phyloP scores from a whole-genome alignment of 345 rosid species.

The Raphanus raphanistrum region DNA sequence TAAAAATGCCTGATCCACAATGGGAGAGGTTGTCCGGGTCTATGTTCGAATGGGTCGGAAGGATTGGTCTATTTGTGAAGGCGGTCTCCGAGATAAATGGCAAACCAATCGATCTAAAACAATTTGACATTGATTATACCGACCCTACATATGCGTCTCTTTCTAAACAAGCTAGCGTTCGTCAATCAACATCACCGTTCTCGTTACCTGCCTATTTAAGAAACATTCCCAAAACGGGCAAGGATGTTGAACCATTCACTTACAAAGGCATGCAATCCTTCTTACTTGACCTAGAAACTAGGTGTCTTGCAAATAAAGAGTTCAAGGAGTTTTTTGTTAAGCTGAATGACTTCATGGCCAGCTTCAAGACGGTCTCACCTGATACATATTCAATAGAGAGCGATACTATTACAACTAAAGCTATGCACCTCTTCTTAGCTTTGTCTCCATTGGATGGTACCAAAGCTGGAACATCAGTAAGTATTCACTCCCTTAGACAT shows the following conservation, averaged over 20 bases:
- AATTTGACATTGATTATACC: background rate
- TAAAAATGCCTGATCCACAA: background rate
- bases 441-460: background rate
- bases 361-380: background rate
- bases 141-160: background rate
- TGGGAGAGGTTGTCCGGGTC: slow-evolving; percentile 3
- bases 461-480: background rate
- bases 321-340: background rate
- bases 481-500: background rate
- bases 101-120: background rate
- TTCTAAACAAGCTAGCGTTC: background rate
- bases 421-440: background rate
- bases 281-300: background rate
- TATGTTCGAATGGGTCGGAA: background rate
- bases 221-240: slow-evolving; percentile 1
- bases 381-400: slow-evolving; percentile 3
- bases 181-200: background rate
- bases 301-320: background rate
- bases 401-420: background rate
- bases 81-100: background rate
- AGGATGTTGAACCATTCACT: slow-evolving; percentile 6
- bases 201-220: background rate
- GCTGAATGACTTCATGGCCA: slow-evolving; percentile 1
- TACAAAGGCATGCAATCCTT: background rate
- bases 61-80: slow-evolving; percentile 11